Evolutionary conservation across 441 rosid genomes (phyloP), one percentile per base, ranked within the genome.

Genomic region (Aleurites moluccanus): DNA sequence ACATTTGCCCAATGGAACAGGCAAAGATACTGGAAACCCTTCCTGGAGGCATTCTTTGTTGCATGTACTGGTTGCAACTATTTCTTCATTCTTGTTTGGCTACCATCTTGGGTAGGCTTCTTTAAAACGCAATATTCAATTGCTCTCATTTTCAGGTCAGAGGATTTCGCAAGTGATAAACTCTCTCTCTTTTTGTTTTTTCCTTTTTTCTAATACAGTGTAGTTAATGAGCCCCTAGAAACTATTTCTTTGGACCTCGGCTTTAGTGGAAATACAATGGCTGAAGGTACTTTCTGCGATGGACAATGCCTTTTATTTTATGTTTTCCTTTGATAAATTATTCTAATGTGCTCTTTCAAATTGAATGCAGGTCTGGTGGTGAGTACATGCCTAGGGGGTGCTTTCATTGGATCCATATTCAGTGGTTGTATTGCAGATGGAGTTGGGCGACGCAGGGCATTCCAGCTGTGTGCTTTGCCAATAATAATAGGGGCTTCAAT

Each of bases 381-480:
- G 71, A 93, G 99, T 84, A 90, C 88, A 42, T 92, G 97, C 79
- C 86, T 96, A 80, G 99, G 92, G 21, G 99, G 99, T 64, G 99
- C 97, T 77, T 91, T 93, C 71, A 28, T 89, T 78, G 98, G 99
- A 81, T 96, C 94, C 45, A 42, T 90, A 77, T 82, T 93, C 70
- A 93, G 98, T 82, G 99, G 97, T 70, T 87, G 86, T 89, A 84
- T 96, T 53, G 94, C 94, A 20, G 99, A 96, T 85, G 97, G 97
- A 40, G 85, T 92, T 80, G 97, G 99, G 27, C 92, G 97, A 61
- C 94, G 97, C 74, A 82, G 92, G 85, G 95, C 91, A 63, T 96
- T 96, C 82, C 99, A 93, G 88, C 83, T 96, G 66, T 92, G 94
- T 77, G 93, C 97, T 72, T 80, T 92, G 73, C 97, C 97, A 20